phyloP scores from a whole-genome alignment of 345 rosid species.

The Luvunga scandens region DNA sequence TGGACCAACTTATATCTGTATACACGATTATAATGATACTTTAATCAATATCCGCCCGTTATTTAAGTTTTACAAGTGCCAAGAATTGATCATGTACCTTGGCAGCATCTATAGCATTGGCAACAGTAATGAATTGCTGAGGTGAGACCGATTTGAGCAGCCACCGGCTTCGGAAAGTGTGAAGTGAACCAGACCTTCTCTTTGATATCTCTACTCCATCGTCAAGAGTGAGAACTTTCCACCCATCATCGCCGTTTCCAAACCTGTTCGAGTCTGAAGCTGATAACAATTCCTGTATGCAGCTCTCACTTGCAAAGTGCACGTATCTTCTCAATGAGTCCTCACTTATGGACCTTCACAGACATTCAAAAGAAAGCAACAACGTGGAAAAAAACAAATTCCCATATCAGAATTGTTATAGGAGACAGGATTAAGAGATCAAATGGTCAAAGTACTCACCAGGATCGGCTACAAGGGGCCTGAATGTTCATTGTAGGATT shows the following conservation, averaged over 20 bases:
- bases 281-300: constrained; percentile 70
- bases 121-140: constrained; percentile 66
- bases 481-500: constrained; percentile 34
- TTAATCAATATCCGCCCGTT: background rate
- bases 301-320: constrained; percentile 72
- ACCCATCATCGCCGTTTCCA: constrained; percentile 55
- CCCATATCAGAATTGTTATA: background rate
- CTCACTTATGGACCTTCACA: constrained; percentile 68
- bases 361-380: constrained; percentile 34
- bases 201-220: constrained; percentile 71
- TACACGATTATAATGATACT: background rate
- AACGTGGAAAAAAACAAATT: background rate
- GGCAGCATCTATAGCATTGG: constrained; percentile 79
- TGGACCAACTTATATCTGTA: background rate
- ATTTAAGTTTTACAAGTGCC: background rate
- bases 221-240: constrained; percentile 52
- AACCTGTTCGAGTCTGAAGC: constrained; percentile 59
- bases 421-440: background rate
- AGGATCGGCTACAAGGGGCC: constrained; percentile 37
- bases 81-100: constrained; percentile 36
- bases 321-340: constrained; percentile 75
- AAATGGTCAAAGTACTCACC: constrained; percentile 25
- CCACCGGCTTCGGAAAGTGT: constrained; percentile 70
- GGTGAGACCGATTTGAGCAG: constrained; percentile 66
- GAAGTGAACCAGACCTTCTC: constrained; percentile 57